phyloP scores from a whole-genome alignment of 2,329 filamentous ascomycete species.

The Biscogniauxia marginata region DNA sequence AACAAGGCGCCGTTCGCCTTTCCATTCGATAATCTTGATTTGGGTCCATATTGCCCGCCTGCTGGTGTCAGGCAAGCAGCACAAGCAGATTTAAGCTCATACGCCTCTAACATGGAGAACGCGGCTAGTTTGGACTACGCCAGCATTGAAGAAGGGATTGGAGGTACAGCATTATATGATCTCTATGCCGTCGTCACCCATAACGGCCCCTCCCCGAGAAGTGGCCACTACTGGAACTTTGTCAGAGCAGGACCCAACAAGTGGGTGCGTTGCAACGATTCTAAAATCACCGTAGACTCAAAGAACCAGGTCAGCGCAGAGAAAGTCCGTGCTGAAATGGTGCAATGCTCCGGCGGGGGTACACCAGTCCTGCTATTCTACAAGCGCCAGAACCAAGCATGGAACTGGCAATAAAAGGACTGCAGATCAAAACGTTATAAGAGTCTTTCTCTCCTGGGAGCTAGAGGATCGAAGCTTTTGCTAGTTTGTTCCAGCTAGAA shows the following conservation, averaged over 20 bases:
- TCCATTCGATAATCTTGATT: slow-evolving; percentile 68
- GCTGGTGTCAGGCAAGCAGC: slow-evolving; percentile 9
- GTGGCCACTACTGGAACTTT: slow-evolving; percentile 78
- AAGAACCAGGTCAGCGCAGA: slow-evolving; percentile 1
- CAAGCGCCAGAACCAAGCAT: slow-evolving; percentile 20
- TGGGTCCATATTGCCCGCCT: slow-evolving; percentile 39
- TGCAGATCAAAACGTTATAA: too few relatives aligned
- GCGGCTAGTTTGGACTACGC: too few relatives aligned
- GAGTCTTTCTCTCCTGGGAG: too few relatives aligned
- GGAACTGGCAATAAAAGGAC: slow-evolving; percentile 6
- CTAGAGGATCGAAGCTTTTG: background rate
- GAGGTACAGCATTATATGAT: slow-evolving; percentile 70
- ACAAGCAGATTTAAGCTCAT: background rate
- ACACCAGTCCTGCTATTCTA: slow-evolving; percentile 23
- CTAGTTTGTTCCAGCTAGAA: too few relatives aligned
- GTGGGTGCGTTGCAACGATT: slow-evolving; percentile 53
- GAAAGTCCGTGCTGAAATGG: background rate
- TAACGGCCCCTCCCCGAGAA: slow-evolving; percentile 62
- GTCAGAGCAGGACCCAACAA: slow-evolving; percentile 54
- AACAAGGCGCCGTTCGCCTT: slow-evolving; percentile 73
- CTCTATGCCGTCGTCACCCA: slow-evolving; percentile 84
- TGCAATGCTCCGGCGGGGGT: background rate
- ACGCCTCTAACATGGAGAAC: too few relatives aligned
- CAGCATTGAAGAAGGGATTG: slow-evolving; percentile 35
- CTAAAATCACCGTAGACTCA: background rate